Conservation (phyloP, 495 filamentous ascomycete genomes). For the Penicillium atrosanguineum region DNA sequence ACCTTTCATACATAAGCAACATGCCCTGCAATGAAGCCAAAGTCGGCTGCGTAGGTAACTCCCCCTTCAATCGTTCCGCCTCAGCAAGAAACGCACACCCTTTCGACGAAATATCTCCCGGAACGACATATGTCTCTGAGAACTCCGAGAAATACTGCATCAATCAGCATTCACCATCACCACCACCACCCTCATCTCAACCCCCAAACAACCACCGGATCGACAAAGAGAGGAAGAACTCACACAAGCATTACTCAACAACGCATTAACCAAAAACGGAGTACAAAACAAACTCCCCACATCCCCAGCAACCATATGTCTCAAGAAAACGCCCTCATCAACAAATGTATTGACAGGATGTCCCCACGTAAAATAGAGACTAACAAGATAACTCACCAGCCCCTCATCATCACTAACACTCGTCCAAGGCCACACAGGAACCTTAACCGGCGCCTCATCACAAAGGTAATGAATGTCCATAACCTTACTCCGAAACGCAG, state of each 20-base stretch:
- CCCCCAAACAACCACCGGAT: neutral
- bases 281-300: slow-evolving; percentile 44
- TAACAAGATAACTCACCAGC: slow-evolving; percentile 53
- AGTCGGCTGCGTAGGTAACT: slow-evolving; percentile 26
- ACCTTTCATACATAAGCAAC: slow-evolving; percentile 44
- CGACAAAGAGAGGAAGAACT: slow-evolving; percentile 6
- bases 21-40: slow-evolving; percentile 41
- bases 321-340: slow-evolving; percentile 47
- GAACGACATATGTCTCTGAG: slow-evolving; percentile 41
- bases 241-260: slow-evolving; percentile 51
- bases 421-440: slow-evolving; percentile 53
- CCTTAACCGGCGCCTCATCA: slow-evolving; percentile 36
- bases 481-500: slow-evolving; percentile 40
- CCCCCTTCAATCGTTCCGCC: slow-evolving; percentile 34
- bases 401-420: slow-evolving; percentile 47
- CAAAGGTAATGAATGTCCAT: slow-evolving; percentile 50
- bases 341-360: slow-evolving; percentile 50
- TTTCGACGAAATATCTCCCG: slow-evolving; percentile 43
- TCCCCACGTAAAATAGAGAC: slow-evolving; percentile 55
- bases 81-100: slow-evolving; percentile 43
- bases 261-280: slow-evolving; percentile 53
- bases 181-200: slow-evolving; percentile 1
- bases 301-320: slow-evolving; percentile 39
- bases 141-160: slow-evolving; percentile 45
- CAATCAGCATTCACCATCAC: neutral